Evolutionary conservation across 2,329 filamentous ascomycete species (phyloP).

Genomic region (Aspergillus cejpii): DNA sequence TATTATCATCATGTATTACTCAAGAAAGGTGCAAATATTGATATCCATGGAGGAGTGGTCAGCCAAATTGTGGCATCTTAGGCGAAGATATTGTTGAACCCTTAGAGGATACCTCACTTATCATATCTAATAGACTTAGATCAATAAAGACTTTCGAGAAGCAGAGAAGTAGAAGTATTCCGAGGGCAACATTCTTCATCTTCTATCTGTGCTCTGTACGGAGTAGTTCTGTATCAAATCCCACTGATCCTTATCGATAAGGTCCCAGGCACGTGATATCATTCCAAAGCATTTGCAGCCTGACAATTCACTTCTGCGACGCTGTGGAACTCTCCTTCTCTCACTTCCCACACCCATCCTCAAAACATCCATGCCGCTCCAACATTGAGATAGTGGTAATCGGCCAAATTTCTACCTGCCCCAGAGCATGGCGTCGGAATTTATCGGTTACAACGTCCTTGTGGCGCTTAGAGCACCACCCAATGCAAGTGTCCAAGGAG

Average conservation of each 20-base stretch:
- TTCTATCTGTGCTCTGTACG: not conserved
- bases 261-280: conserved; percentile 17
- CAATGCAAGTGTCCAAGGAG: conserved; percentile 60
- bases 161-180: too few species aligned
- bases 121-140: too few species aligned
- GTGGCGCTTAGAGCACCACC: conserved; percentile 63
- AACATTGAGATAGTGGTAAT: conserved; percentile 1
- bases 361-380: not conserved
- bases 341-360: conserved; percentile 1
- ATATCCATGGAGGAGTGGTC: conserved; percentile 4
- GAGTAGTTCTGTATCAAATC: not conserved
- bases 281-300: conserved; percentile 8
- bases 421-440: conserved; percentile 58
- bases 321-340: conserved; percentile 6
- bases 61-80: not conserved
- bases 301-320: conserved; percentile 17
- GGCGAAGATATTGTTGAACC: too few species aligned
- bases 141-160: too few species aligned
- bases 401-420: conserved; percentile 7
- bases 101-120: too few species aligned
- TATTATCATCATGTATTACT: not conserved
- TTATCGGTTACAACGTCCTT: conserved; percentile 69
- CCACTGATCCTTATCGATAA: conserved; percentile 23
- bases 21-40: conserved; percentile 8
- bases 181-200: too few species aligned